phyloP scores from a whole-genome alignment of 768 basidiomycete species.

The Lyophyllum atratum region DNA sequence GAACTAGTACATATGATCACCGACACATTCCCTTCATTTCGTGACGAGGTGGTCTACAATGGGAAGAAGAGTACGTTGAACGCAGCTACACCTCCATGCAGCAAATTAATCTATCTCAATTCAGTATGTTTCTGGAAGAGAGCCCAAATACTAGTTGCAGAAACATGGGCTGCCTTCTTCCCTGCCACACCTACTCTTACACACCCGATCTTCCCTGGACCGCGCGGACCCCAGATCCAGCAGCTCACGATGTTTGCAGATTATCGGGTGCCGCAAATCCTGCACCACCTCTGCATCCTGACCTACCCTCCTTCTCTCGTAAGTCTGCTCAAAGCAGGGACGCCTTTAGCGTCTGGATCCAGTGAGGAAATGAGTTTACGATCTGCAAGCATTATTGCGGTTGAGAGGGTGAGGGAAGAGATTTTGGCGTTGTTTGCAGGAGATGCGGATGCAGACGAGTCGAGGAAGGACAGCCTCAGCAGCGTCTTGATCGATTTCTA shows the following conservation, averaged over 20 bases:
- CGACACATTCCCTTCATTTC: constrained; percentile 72
- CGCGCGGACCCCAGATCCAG: constrained; percentile 58
- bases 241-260: constrained; percentile 93
- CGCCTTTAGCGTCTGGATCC: constrained; percentile 53
- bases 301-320: constrained; percentile 66
- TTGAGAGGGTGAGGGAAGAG: constrained; percentile 69
- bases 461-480: constrained; percentile 43
- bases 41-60: constrained; percentile 63
- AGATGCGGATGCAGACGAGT: constrained; percentile 24
- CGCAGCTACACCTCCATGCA: background rate
- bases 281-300: constrained; percentile 81
- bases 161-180: constrained; percentile 92
- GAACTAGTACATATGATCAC: constrained; percentile 73
- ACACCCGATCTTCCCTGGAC: constrained; percentile 76
- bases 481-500: constrained; percentile 91
- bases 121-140: constrained; percentile 87
- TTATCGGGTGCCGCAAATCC: constrained; percentile 88
- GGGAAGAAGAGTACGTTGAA: constrained; percentile 53
- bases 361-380: constrained; percentile 78
- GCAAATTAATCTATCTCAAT: background rate
- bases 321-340: constrained; percentile 46
- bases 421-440: constrained; percentile 44
- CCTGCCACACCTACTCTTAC: constrained; percentile 43
- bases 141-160: constrained; percentile 88
- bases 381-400: constrained; percentile 77